A percentile compares a stretch with the other conserved stretches of the same genome.
Evolutionary conservation across 305 asterid genomes (phyloP).

Genomic region (Fraxinus xanthoxyloides): DNA sequence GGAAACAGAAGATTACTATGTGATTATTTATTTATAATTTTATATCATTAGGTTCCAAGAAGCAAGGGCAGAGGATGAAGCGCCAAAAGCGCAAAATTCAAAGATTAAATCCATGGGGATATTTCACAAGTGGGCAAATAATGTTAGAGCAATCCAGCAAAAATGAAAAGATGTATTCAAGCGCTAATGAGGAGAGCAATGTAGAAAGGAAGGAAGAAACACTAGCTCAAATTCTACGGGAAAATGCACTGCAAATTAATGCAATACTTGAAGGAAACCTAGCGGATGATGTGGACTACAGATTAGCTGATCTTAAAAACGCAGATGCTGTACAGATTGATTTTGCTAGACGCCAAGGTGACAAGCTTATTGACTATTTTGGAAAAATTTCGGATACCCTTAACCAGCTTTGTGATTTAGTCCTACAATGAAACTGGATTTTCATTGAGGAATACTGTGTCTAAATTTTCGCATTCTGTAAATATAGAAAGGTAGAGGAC

Average conservation of each 20-base stretch:
- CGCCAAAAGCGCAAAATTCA: slow-evolving; percentile 51
- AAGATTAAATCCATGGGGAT: slow-evolving; percentile 66
- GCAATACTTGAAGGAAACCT: slow-evolving; percentile 50
- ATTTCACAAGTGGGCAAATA: slow-evolving; percentile 38
- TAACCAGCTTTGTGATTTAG: slow-evolving; percentile 54
- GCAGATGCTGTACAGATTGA: slow-evolving; percentile 44
- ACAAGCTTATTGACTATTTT: slow-evolving; percentile 60
- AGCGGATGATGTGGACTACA: slow-evolving; percentile 43
- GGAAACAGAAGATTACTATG: background rate
- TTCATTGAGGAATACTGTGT: background rate
- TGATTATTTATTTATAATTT: background rate
- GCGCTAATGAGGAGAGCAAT: slow-evolving; percentile 25
- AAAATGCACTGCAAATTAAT: slow-evolving; percentile 50
- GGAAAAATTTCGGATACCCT: slow-evolving; percentile 55
- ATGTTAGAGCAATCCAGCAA: slow-evolving; percentile 46
- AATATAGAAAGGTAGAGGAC: background rate
- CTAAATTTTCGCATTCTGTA: slow-evolving; percentile 13
- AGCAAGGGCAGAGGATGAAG: slow-evolving; percentile 50
- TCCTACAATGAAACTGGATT: slow-evolving; percentile 38
- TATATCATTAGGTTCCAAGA: slow-evolving; percentile 53
- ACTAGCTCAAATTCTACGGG: slow-evolving; percentile 49
- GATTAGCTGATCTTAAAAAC: slow-evolving; percentile 40
- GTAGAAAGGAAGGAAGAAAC: slow-evolving; percentile 40
- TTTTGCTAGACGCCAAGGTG: slow-evolving; percentile 56
- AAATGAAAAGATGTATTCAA: slow-evolving; percentile 21